phyloP scores from a whole-genome alignment of 1,284 basidiomycete genomes.

The Termitomyces sp. region DNA sequence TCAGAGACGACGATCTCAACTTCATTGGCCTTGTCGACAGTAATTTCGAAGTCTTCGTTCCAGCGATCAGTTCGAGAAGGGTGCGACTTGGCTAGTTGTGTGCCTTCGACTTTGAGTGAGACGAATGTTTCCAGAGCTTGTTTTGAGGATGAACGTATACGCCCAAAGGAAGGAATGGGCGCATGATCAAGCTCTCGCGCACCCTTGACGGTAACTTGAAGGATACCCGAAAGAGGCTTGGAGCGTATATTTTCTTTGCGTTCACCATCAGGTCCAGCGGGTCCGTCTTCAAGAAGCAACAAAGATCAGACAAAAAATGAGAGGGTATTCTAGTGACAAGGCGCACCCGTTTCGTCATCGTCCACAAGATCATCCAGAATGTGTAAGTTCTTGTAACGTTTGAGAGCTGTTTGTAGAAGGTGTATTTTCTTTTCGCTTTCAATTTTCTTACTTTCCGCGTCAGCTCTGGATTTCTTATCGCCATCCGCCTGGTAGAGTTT shows the following conservation, averaged over 20 bases:
- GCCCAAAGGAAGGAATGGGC: constrained; percentile 54
- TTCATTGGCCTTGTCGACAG: constrained; percentile 97
- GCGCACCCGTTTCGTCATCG: constrained; percentile 68
- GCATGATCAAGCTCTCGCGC: constrained; percentile 96
- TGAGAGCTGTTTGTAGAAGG: constrained; percentile 86
- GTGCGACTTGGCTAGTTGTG: constrained; percentile 87
- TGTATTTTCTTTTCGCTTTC: constrained; percentile 97
- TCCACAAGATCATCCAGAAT: constrained; percentile 88
- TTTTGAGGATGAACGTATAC: constrained; percentile 74
- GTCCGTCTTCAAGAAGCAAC: constrained; percentile 22
- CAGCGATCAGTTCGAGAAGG: constrained; percentile 92
- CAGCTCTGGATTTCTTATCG: constrained; percentile 87
- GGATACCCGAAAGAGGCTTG: constrained; percentile 91
- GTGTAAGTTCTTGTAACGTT: constrained; percentile 94
- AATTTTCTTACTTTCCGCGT: constrained; percentile 90
- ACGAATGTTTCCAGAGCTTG: constrained; percentile 84
- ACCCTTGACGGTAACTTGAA: constrained; percentile 83
- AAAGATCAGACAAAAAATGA: not conserved
- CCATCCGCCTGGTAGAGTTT: constrained; percentile 92
- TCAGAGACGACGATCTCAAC: constrained; percentile 97
- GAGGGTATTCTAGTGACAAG: not conserved
- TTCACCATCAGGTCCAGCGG: constrained; percentile 72
- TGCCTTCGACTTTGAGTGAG: constrained; percentile 95
- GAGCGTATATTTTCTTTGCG: constrained; percentile 86
- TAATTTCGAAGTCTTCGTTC: constrained; percentile 97